Evolutionary conservation across 2,329 filamentous ascomycete genomes (phyloP), one percentile per base, ranked within the genome.

Genomic region (Penicillium sp.): DNA sequence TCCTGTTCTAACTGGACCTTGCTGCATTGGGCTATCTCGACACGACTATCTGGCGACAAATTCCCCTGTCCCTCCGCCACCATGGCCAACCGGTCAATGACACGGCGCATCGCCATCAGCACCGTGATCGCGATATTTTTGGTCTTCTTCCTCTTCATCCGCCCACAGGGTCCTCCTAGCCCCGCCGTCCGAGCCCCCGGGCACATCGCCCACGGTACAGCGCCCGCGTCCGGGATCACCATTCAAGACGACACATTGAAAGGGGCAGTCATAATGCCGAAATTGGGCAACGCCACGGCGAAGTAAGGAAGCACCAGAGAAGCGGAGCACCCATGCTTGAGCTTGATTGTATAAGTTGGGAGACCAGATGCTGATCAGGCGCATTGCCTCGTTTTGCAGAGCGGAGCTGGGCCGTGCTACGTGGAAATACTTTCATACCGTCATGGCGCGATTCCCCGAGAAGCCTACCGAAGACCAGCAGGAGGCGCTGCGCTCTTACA

Each of bases 391-490:
- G 17, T 55, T 58, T 41, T 51, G 51, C 59, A 85, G 82, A 74
- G 86, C 84, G 61, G 86, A 89, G 73, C 79, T 89, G 31, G 86
- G 86, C 62, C 82, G 86, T 62, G 84, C 86, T 58, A 83, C 86
- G 38, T 89, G 86, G 86, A 87, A 87, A 69, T 81, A 87, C 63
- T 81, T 89, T 64, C 86, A 89, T 72, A 89, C 86, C 17, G 86
- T 86, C 60, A 87, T 89, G 78, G 85, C 85, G 55, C 82, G 85
- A 64, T 89, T 87, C 69, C 86, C 86, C 12, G 86, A 88, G 67
- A 82, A 83, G 60, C 86, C 86, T 2, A 85, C 83, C 0, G 73
- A 78, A 22, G 86, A 88, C 57, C 85, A 89, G 70, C 83, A 83
- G 66, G 78, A 83, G 53, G 84, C 86, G 4, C 71, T 89, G 62